phyloP scores from a whole-genome alignment of 1,284 basidiomycete genomes.

The Moesziomyces globuligerus region DNA sequence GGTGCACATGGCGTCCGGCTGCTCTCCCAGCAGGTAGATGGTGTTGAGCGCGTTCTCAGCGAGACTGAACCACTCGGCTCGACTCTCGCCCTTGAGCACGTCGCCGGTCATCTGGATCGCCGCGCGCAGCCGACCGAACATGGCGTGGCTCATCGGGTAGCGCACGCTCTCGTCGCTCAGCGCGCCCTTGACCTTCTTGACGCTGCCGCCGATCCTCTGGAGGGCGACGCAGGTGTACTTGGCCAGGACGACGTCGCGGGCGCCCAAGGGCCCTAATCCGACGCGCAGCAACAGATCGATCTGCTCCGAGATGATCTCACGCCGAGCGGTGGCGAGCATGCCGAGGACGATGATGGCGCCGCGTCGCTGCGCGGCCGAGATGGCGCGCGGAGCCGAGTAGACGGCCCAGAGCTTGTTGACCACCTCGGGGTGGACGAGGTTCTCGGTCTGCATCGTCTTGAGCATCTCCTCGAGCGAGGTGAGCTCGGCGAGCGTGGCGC shows the following conservation, averaged over 20 bases:
- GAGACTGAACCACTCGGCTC: slow-evolving; percentile 77
- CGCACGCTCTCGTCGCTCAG: slow-evolving; percentile 86
- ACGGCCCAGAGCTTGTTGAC: slow-evolving; percentile 93
- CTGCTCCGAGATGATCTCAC: slow-evolving; percentile 84
- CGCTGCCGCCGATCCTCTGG: slow-evolving; percentile 89
- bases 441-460: slow-evolving; percentile 86
- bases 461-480: slow-evolving; percentile 96
- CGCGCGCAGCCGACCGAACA: slow-evolving; percentile 85
- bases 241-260: slow-evolving; percentile 81
- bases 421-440: slow-evolving; percentile 83
- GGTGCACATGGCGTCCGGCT: slow-evolving; percentile 87
- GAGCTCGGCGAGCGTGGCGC: slow-evolving; percentile 89
- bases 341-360: slow-evolving; percentile 94
- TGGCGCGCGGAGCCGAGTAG: slow-evolving; percentile 71
- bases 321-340: slow-evolving; percentile 89
- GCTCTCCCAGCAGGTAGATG: slow-evolving; percentile 91
- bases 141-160: slow-evolving; percentile 84
- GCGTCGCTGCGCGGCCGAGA: slow-evolving; percentile 81
- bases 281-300: slow-evolving; percentile 86
- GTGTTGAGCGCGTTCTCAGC: slow-evolving; percentile 97
- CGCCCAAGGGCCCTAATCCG: slow-evolving; percentile 84
- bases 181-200: slow-evolving; percentile 90
- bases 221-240: slow-evolving; percentile 93
- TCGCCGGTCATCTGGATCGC: slow-evolving; percentile 65
- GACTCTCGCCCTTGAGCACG: slow-evolving; percentile 34